These are phyloP conservation scores for Rhypophila decipiens DNA, from an alignment of 495 filamentous ascomycete species.

Conservation along the genomic window DNA sequence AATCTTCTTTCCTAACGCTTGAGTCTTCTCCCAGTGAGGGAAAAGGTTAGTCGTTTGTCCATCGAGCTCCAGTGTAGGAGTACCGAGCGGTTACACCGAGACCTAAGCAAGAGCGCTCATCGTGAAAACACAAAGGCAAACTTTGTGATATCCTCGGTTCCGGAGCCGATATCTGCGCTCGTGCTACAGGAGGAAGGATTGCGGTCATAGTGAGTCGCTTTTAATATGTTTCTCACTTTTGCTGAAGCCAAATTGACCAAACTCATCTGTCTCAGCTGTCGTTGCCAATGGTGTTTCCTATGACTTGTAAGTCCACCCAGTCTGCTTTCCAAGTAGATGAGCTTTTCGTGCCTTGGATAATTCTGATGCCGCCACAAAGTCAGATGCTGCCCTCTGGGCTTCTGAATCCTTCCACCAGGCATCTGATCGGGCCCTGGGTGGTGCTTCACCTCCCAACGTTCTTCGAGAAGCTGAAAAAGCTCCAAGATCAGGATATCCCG, in stretches of 20 bases:
- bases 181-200: background rate
- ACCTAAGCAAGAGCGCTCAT: no score
- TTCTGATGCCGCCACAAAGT: background rate
- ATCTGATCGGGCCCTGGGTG: background rate
- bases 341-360: background rate
- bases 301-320: background rate
- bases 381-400: background rate
- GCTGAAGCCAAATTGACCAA: no score
- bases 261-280: background rate
- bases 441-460: background rate
- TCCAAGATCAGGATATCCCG: background rate
- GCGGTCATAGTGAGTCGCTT: background rate
- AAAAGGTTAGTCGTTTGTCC: background rate
- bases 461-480: background rate
- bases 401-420: background rate
- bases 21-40: background rate
- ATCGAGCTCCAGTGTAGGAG: no score
- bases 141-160: background rate
- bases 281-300: background rate
- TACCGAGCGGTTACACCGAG: no score
- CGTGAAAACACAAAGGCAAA: no score
- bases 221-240: no score
- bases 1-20: background rate
- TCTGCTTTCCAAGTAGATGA: background rate
- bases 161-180: background rate